Evolutionary conservation across 108 stramenopile genomes (phyloP).

Genomic region (Stephanodiscus triporus): DNA sequence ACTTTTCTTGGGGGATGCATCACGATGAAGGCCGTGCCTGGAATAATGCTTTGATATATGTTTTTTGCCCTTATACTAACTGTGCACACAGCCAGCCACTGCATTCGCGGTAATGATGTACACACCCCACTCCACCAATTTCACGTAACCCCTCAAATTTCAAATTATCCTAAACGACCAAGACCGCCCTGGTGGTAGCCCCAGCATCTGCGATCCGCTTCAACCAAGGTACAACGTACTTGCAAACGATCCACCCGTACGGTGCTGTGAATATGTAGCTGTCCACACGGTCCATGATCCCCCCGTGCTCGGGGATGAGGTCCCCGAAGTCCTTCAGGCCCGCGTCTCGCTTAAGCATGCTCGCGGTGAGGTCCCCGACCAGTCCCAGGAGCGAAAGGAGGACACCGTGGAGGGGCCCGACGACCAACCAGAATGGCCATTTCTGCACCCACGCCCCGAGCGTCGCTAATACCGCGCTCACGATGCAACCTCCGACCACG

Average conservation of each 20-base stretch:
- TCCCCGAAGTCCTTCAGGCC: constrained; percentile 96
- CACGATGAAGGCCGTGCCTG: no score
- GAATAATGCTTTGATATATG: no score
- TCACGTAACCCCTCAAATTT: background rate
- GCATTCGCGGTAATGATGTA: no score
- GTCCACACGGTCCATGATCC: constrained; percentile 95
- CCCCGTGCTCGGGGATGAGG: constrained; percentile 97
- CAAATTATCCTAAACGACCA: constrained; percentile 18
- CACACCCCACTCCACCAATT: background rate
- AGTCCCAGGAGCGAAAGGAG: constrained; percentile 81
- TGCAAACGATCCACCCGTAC: constrained; percentile 79
- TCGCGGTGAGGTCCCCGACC: constrained; percentile 95
- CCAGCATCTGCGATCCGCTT: constrained; percentile 44
- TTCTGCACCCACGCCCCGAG: constrained; percentile 90
- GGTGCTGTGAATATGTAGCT: constrained; percentile 96
- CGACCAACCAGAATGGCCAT: constrained; percentile 87
- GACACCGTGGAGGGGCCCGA: constrained; percentile 88
- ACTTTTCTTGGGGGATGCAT: no score
- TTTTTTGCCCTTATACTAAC: no score
- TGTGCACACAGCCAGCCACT: no score
- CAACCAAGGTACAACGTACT: constrained; percentile 69
- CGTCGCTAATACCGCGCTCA: constrained; percentile 63
- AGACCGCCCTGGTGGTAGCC: constrained; percentile 13
- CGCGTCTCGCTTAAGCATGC: constrained; percentile 96
- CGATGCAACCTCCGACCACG: constrained; percentile 86